These are phyloP conservation scores for Myriosclerotinia duriaeana DNA, from an alignment of 2,329 filamentous ascomycete genomes.

Conservation along the genomic window DNA sequence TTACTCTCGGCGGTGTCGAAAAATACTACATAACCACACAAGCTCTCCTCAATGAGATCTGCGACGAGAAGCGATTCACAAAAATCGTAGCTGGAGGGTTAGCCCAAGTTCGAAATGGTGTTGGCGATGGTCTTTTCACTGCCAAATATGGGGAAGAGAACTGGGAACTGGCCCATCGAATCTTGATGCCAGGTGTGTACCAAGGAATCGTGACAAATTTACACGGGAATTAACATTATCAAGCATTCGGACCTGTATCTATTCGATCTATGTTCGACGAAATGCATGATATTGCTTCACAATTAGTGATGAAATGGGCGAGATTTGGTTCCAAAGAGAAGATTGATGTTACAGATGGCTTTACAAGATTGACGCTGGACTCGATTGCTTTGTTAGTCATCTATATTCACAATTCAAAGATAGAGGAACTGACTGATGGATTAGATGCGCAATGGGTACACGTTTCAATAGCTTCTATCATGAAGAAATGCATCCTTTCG, in stretches of 20 bases:
- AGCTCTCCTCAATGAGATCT: constrained; percentile 61
- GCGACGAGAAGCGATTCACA: constrained; percentile 62
- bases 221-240: neutral
- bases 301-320: constrained; percentile 68
- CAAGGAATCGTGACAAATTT: neutral
- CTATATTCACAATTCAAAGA: neutral
- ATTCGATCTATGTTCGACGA: constrained; percentile 69
- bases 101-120: constrained; percentile 56
- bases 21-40: constrained; percentile 54
- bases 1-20: constrained; percentile 50
- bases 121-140: constrained; percentile 67
- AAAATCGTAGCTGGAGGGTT: constrained; percentile 56
- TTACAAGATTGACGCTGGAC: constrained; percentile 69
- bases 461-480: constrained; percentile 78
- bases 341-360: constrained; percentile 65
- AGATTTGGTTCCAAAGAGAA: constrained; percentile 57
- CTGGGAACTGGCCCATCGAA: constrained; percentile 66
- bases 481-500: constrained; percentile 68
- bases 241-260: constrained; percentile 64
- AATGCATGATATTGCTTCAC: constrained; percentile 66
- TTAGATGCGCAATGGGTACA: constrained; percentile 64
- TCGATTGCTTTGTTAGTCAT: constrained; percentile 51
- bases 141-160: constrained; percentile 53
- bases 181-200: constrained; percentile 54
- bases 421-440: neutral